Conservation (phyloP, 164 flowering plant species). For the Tetrastigma voinierianum region DNA sequence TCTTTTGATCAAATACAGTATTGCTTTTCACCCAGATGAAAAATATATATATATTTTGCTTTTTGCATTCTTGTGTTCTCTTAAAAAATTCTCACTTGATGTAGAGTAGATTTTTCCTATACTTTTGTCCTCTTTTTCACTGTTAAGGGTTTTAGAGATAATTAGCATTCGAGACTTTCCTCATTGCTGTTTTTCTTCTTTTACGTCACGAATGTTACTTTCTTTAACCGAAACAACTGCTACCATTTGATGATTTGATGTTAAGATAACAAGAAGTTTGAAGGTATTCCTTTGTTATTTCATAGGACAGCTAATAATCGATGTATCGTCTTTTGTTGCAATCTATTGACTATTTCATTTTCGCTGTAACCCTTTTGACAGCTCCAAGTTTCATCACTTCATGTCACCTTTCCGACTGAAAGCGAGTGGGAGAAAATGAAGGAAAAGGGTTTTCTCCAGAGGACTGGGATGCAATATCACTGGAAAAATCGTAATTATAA, state of each 20-base stretch:
- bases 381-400: constrained; percentile 86
- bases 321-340: background rate
- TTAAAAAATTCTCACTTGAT: background rate
- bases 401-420: constrained; percentile 79
- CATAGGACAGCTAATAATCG: background rate
- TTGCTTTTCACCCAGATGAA: no score
- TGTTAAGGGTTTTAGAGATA: no score
- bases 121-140: no score
- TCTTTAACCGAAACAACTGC: no score
- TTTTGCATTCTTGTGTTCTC: background rate
- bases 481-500: constrained; percentile 89
- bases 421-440: constrained; percentile 64
- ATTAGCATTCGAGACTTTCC: no score
- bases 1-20: no score
- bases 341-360: background rate
- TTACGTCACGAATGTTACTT: no score
- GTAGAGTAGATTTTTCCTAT: background rate
- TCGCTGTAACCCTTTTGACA: constrained; percentile 21
- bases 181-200: no score
- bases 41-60: no score
- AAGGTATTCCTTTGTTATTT: no score
- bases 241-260: no score
- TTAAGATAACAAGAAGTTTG: no score
- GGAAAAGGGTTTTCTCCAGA: constrained; percentile 74
- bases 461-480: constrained; percentile 96